A percentile compares a stretch with the other conserved stretches of the same genome.
phyloP scores from a whole-genome alignment of 139 green algal species.

The Asterochloris erici region DNA sequence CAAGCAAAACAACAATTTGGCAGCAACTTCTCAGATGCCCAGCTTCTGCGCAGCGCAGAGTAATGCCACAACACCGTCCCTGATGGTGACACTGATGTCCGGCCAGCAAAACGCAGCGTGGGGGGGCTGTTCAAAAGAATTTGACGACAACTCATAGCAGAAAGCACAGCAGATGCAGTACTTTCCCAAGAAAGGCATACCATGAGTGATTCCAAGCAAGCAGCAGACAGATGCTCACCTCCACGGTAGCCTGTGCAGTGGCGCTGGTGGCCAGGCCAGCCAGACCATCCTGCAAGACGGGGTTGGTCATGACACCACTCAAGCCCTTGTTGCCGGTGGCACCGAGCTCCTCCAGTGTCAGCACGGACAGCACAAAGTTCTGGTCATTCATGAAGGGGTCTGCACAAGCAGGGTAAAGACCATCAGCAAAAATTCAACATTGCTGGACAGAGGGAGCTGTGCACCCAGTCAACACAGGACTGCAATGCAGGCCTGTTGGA shows the following conservation, averaged over 20 bases:
- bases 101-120: not conserved
- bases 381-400: constrained; percentile 31
- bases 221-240: constrained; percentile 4
- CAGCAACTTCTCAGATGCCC: not conserved
- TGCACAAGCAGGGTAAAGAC: not conserved
- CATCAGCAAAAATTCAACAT: not conserved
- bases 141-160: too few relatives aligned
- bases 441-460: not conserved
- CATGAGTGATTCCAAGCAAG: not conserved
- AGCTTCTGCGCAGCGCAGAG: not conserved
- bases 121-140: not conserved
- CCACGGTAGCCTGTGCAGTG: constrained; percentile 25
- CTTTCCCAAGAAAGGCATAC: not conserved
- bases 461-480: not conserved
- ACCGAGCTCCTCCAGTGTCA: constrained; percentile 32
- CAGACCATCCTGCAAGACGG: constrained; percentile 26
- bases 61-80: too few relatives aligned
- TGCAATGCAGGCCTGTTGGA: not conserved
- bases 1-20: not conserved
- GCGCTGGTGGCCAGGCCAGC: constrained; percentile 27
- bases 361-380: constrained; percentile 28
- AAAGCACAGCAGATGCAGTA: too few relatives aligned
- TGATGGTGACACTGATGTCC: not conserved
- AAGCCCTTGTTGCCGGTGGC: constrained; percentile 31
- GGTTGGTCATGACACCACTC: constrained; percentile 22